Conservation (phyloP, 176 grass and related monocot species). For the Tuctoria greenei region DNA sequence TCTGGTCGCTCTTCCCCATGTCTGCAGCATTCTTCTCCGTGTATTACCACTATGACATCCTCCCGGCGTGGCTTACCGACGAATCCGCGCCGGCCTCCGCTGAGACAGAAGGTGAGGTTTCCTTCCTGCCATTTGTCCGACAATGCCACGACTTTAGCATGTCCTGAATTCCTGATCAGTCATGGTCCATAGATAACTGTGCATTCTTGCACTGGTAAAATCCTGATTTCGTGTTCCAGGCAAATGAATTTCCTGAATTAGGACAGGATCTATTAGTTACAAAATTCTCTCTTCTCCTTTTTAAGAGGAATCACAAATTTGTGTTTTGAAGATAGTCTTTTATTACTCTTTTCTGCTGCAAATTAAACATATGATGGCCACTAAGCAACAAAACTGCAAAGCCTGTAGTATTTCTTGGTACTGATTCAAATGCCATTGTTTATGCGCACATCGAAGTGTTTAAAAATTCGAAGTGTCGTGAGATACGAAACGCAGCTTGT, state of each 20-base stretch:
- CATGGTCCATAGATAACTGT: neutral
- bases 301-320: neutral
- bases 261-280: neutral
- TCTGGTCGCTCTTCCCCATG: slow-evolving; percentile 57
- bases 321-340: neutral
- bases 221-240: neutral
- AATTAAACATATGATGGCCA: neutral
- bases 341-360: neutral
- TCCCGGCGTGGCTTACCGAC: slow-evolving; percentile 3
- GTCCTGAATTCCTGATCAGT: neutral
- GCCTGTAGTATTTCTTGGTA: neutral
- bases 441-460: neutral
- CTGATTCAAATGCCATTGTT: neutral
- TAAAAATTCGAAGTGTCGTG: neutral
- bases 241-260: neutral
- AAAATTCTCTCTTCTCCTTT: neutral
- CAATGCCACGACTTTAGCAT: neutral
- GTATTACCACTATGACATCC: slow-evolving; percentile 39
- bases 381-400: neutral
- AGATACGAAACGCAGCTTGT: neutral
- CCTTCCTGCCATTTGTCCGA: neutral
- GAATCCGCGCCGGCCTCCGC: slow-evolving; percentile 5
- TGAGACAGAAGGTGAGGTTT: slow-evolving; percentile 23
- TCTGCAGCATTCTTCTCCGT: slow-evolving; percentile 46
- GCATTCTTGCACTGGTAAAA: neutral